A percentile compares a stretch with the other conserved stretches of the same genome.
These are phyloP conservation scores for Omphalotus olearius DNA, from an alignment of 1,284 basidiomycete species.

Conservation along the genomic window DNA sequence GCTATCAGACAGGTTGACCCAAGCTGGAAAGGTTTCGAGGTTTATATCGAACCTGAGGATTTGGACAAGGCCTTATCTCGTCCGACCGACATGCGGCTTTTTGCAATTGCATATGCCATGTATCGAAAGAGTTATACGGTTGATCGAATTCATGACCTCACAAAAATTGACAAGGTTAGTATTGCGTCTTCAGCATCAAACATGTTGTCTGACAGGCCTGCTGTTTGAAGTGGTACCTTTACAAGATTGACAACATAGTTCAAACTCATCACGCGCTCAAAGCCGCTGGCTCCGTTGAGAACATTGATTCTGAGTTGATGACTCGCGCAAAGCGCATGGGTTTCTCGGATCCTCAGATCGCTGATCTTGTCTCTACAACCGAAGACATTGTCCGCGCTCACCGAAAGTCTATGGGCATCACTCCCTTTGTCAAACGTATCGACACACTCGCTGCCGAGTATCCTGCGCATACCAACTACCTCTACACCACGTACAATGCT, in stretches of 20 bases:
- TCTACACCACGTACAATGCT: conserved; percentile 99
- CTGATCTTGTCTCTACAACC: conserved; percentile 63
- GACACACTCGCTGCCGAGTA: conserved; percentile 99
- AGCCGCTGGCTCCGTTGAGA: conserved; percentile 63
- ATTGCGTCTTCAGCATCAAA: background rate
- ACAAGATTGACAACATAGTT: conserved; percentile 98
- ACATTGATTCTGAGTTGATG: conserved; percentile 69
- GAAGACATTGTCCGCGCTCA: conserved; percentile 81
- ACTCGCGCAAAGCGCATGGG: conserved; percentile 86
- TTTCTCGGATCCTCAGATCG: conserved; percentile 93
- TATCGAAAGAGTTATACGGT: conserved; percentile 91
- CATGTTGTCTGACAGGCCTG: background rate
- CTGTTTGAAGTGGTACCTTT: conserved; percentile 82
- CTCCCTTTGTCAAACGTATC: conserved; percentile 98
- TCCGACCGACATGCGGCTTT: conserved; percentile 91
- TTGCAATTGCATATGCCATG: conserved; percentile 97
- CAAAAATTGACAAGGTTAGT: conserved; percentile 92
- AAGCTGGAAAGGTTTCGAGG: conserved; percentile 79
- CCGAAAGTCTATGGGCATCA: conserved; percentile 85
- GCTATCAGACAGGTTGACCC: conserved; percentile 98
- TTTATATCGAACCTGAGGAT: conserved; percentile 80
- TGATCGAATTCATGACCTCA: conserved; percentile 87
- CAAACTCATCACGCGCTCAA: conserved; percentile 76
- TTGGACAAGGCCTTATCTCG: conserved; percentile 74
- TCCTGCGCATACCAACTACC: conserved; percentile 98